Percentiles rank a stretch among this genome's conserved stretches.
These are phyloP conservation scores for Scytalidium sp. DNA, from an alignment of 2,329 filamentous ascomycete genomes.

Conservation along the genomic window DNA sequence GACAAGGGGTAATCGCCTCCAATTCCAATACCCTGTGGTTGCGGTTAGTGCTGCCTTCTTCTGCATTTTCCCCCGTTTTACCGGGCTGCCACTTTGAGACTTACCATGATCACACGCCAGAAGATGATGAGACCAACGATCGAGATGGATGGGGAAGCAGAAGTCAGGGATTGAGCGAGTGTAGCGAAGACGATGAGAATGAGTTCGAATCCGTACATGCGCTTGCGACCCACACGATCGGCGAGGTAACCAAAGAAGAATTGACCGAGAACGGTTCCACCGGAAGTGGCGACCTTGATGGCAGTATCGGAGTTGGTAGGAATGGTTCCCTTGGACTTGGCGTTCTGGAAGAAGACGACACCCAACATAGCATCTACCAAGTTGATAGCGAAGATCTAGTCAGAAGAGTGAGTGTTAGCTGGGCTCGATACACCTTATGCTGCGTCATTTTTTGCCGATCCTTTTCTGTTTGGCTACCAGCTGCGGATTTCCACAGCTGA, in stretches of 20 bases:
- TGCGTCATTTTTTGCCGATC: neutral
- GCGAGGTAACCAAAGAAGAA: slow-evolving; percentile 76
- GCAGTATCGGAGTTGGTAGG: slow-evolving; percentile 69
- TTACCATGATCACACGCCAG: slow-evolving; percentile 72
- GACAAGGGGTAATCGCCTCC: slow-evolving; percentile 80
- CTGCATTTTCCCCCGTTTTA: too few species aligned
- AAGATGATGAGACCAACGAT: slow-evolving; percentile 70
- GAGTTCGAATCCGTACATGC: slow-evolving; percentile 75
- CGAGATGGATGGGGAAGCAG: slow-evolving; percentile 59
- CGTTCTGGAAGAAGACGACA: slow-evolving; percentile 22
- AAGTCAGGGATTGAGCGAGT: slow-evolving; percentile 66
- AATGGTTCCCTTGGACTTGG: slow-evolving; percentile 46
- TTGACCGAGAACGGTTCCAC: slow-evolving; percentile 81
- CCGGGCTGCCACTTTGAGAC: neutral
- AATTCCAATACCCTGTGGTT: slow-evolving; percentile 55
- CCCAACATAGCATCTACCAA: slow-evolving; percentile 27
- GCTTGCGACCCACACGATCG: slow-evolving; percentile 73
- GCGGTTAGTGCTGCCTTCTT: slow-evolving; percentile 27
- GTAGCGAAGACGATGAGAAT: slow-evolving; percentile 80
- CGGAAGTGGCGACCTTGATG: slow-evolving; percentile 82
- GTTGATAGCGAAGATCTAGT: slow-evolving; percentile 24
- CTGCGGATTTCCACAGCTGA: too few species aligned
- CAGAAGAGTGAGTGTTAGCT: slow-evolving; percentile 5
- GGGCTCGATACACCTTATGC: neutral
- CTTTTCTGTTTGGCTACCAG: too few species aligned